Evolutionary conservation across 116 monocot genomes (phyloP).

Genomic region (Papilionanthe hybrid): DNA sequence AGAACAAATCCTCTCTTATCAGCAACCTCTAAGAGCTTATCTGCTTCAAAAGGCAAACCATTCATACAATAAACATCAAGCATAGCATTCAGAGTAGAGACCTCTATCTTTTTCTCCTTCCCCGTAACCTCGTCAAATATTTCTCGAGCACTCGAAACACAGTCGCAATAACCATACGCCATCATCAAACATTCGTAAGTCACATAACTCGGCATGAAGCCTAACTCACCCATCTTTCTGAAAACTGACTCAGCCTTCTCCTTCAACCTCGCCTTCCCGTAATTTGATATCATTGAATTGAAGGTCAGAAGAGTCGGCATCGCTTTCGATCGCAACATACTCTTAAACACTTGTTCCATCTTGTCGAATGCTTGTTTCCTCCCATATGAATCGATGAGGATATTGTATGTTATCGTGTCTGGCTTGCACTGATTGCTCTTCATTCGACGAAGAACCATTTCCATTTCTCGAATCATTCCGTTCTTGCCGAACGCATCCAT

Average conservation of each 20-base stretch:
- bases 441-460: constrained; percentile 62
- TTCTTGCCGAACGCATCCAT: constrained; percentile 95
- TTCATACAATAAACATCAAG: constrained; percentile 88
- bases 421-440: constrained; percentile 69
- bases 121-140: constrained; percentile 73
- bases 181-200: constrained; percentile 74
- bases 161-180: constrained; percentile 82
- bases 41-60: constrained; percentile 65
- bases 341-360: constrained; percentile 95
- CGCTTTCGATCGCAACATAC: constrained; percentile 79
- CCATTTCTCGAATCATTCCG: constrained; percentile 87
- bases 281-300: constrained; percentile 89
- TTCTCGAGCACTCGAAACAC: constrained; percentile 66
- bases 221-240: constrained; percentile 54
- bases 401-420: constrained; percentile 80
- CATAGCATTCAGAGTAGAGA: constrained; percentile 89
- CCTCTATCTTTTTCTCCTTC: constrained; percentile 32
- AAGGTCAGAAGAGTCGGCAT: constrained; percentile 79
- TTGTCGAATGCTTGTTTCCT: constrained; percentile 76
- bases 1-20: constrained; percentile 35
- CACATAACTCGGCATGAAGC: constrained; percentile 61
- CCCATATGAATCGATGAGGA: constrained; percentile 91
- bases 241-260: constrained; percentile 73
- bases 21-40: constrained; percentile 47
- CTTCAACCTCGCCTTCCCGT: constrained; percentile 75